These are phyloP conservation scores for Monosporozyma servazzii DNA, from an alignment of 805 yeast genomes.

Conservation along the genomic window DNA sequence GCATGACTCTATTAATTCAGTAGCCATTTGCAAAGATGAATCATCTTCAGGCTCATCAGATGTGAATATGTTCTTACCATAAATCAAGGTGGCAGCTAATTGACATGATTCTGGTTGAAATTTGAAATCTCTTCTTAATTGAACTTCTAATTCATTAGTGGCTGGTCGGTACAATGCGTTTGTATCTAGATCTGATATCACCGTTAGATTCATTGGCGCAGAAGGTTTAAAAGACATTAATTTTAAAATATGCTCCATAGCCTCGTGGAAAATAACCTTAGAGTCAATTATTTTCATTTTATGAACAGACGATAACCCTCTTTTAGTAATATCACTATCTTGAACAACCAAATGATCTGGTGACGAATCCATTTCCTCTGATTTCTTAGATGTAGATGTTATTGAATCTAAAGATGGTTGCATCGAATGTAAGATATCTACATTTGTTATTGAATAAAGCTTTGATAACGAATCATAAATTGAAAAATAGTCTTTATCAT, in stretches of 20 bases:
- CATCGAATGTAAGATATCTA: constrained; percentile 4
- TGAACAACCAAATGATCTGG: neutral
- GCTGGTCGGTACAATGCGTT: constrained; percentile 14
- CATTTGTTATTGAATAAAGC: constrained; percentile 5
- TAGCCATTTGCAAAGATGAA: constrained; percentile 34
- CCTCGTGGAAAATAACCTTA: constrained; percentile 25
- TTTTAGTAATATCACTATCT: neutral
- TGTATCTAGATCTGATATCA: constrained; percentile 4
- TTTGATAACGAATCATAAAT: constrained; percentile 6
- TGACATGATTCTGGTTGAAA: constrained; percentile 41
- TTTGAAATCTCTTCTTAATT: constrained; percentile 28
- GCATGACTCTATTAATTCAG: constrained; percentile 41
- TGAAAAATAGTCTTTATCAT: constrained; percentile 3
- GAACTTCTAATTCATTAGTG: constrained; percentile 17
- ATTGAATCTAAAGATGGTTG: neutral
- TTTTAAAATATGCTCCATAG: constrained; percentile 32
- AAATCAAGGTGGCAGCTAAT: constrained; percentile 45
- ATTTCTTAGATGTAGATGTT: neutral
- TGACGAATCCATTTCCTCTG: neutral
- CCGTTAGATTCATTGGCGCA: constrained; percentile 26
- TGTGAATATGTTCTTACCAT: constrained; percentile 25
- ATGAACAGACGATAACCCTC: neutral
- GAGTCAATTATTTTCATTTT: constrained; percentile 2
- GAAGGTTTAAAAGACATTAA: constrained; percentile 39
- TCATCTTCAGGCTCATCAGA: constrained; percentile 1